phyloP scores from a whole-genome alignment of 2,329 filamentous ascomycete genomes.

The Xylariaceae sp. region DNA sequence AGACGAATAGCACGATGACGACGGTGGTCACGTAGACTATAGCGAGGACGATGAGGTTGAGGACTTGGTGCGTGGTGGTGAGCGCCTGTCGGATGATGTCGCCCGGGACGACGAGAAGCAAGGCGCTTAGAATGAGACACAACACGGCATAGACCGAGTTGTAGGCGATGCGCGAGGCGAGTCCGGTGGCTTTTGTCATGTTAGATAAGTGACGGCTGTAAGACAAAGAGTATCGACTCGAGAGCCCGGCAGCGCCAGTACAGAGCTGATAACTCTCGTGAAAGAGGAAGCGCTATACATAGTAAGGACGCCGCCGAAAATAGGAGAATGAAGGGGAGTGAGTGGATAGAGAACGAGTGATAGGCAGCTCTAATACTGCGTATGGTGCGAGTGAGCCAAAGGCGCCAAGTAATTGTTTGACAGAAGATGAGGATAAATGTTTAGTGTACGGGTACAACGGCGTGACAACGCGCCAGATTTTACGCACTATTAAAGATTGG shows the following conservation, averaged over 20 bases:
- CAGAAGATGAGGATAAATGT: neutral
- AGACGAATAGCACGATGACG: slow-evolving; percentile 67
- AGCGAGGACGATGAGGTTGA: slow-evolving; percentile 78
- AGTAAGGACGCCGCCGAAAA: neutral
- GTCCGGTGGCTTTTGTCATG: slow-evolving; percentile 39
- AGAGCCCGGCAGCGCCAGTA: neutral
- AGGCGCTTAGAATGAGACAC: slow-evolving; percentile 63
- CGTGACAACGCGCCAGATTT: neutral
- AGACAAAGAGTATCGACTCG: neutral
- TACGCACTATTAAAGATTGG: no score
- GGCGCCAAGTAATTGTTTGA: neutral
- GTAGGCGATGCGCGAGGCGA: slow-evolving; percentile 76
- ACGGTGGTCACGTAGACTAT: slow-evolving; percentile 70
- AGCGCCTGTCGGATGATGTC: slow-evolving; percentile 77
- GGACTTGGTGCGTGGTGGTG: slow-evolving; percentile 52
- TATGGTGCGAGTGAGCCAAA: neutral
- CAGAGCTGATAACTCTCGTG: neutral
- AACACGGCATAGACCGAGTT: slow-evolving; percentile 70
- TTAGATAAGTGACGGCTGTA: neutral
- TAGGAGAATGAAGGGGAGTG: neutral
- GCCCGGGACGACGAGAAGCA: slow-evolving; percentile 74
- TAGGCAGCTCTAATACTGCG: neutral
- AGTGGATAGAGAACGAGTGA: neutral
- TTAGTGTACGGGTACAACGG: neutral
- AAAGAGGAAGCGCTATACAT: neutral